Percentiles rank a stretch among this genome's conserved stretches.
These are phyloP conservation scores for Aspergillus cavernicola DNA, from an alignment of 495 filamentous ascomycete species.

Conservation along the genomic window DNA sequence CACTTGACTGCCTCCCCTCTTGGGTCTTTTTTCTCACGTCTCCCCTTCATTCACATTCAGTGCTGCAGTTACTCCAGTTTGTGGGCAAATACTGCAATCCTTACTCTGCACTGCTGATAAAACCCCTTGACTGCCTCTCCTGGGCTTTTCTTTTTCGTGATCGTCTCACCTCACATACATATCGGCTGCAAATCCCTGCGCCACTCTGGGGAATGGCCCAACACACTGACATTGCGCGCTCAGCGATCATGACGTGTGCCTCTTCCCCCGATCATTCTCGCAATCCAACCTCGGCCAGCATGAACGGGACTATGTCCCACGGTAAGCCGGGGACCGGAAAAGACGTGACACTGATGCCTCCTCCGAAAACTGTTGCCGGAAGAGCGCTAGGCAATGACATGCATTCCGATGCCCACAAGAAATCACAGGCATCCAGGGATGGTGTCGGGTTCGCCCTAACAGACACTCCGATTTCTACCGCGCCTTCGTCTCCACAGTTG, in stretches of 20 bases:
- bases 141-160: slow-evolving; percentile 2
- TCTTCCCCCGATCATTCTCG: slow-evolving; percentile 28
- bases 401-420: slow-evolving; percentile 46
- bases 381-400: slow-evolving; percentile 47
- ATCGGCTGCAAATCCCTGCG: slow-evolving; percentile 19
- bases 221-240: slow-evolving; percentile 49
- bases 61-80: neutral
- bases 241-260: slow-evolving; percentile 53
- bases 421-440: slow-evolving; percentile 44
- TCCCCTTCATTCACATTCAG: neutral
- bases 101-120: neutral
- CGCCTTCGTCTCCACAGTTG: slow-evolving; percentile 68
- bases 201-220: slow-evolving; percentile 23
- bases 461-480: slow-evolving; percentile 68
- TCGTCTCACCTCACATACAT: slow-evolving; percentile 7
- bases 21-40: neutral
- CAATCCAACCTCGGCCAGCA: slow-evolving; percentile 1
- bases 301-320: slow-evolving; percentile 24
- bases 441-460: slow-evolving; percentile 54
- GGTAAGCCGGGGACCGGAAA: slow-evolving; percentile 29
- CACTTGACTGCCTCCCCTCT: slow-evolving; percentile 8
- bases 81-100: neutral
- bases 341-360: slow-evolving; percentile 36
- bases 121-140: neutral
- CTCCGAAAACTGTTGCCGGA: slow-evolving; percentile 42